phyloP scores from a whole-genome alignment of 2,329 filamentous ascomycete species.

The Fusarium camptoceras region DNA sequence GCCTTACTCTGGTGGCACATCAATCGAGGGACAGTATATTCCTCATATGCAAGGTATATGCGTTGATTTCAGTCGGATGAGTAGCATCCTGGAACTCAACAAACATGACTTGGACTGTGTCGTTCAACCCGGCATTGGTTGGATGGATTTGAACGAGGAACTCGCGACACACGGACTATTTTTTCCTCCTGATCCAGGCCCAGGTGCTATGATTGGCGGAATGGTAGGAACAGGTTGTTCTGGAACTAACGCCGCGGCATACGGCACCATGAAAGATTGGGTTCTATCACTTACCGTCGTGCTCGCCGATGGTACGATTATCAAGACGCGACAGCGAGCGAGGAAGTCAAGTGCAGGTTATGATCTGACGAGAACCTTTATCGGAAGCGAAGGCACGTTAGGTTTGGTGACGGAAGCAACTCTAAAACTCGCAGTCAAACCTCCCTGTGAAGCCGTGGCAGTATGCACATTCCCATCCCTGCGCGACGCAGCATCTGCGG shows the following conservation, averaged over 20 bases:
- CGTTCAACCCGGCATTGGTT: conserved; percentile 88
- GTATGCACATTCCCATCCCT: conserved; percentile 84
- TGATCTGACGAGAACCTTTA: conserved; percentile 82
- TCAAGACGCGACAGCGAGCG: conserved; percentile 81
- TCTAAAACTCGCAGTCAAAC: conserved; percentile 77
- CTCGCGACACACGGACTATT: conserved; percentile 80
- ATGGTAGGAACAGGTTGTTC: conserved; percentile 85
- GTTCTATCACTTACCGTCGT: conserved; percentile 85
- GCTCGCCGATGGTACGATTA: conserved; percentile 78
- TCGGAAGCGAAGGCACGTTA: conserved; percentile 85
- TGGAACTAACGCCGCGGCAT: conserved; percentile 82
- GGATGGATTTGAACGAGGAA: conserved; percentile 86
- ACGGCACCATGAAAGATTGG: conserved; percentile 90
- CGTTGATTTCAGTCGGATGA: conserved; percentile 90
- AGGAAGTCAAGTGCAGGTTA: conserved; percentile 86
- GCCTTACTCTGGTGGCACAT: conserved; percentile 86
- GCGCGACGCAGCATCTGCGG: conserved; percentile 78
- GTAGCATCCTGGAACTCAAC: conserved; percentile 81
- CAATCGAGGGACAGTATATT: conserved; percentile 89
- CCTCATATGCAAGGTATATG: conserved; percentile 87
- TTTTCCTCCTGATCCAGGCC: conserved; percentile 87
- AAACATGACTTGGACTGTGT: conserved; percentile 91
- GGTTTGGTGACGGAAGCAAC: conserved; percentile 79
- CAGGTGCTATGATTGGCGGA: conserved; percentile 79
- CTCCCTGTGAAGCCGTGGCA: conserved; percentile 79